Evolutionary conservation across 192 early-diverging fungal species (phyloP), one percentile per base, ranked within the genome.

Genomic region (Coemansia sp.): DNA sequence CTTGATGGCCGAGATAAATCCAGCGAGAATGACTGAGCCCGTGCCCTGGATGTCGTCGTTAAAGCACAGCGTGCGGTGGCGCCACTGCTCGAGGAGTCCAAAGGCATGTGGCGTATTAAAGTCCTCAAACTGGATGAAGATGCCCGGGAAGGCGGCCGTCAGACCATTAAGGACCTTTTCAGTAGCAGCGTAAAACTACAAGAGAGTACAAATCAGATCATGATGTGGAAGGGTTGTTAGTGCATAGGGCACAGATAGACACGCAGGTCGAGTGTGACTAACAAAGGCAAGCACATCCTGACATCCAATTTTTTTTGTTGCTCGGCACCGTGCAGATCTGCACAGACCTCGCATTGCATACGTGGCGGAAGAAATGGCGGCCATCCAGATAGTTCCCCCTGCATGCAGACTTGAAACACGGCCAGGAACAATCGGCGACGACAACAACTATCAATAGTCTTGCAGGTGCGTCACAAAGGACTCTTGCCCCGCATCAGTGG

Each of bases 41-140:
- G 81, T 84, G 66, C 81, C 81, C 77, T 84, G 81, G 74, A 84
- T 84, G 71, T 84, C 81, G 74, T 99, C 97, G 79, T 99, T 99
- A 80, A 99, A 99, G 79, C 90, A 93, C 63, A 93, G 87, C 50
- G 89, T 91, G 29, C 87, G 81, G 73, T 90, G 55, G 67, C 92
- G 88, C 81, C 95, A 95, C 67, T 90, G 87, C 20, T 90, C 88
- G 52, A 98, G 80, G 33, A 95, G 85, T n/a, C 87, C 91, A 78
- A 97, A 97, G 13, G 97, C 93, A 61, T 97, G 95, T 67, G 94
- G 93, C 10, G 93, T 92, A 34, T 92, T 94, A 73, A 95, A 99
- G 79, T 98, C 97, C 81, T 98, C 97, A 60, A 97, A 97, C 83
- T 98, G 97, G 65, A 98, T 90, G 95, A 81, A 96, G 97, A 77